A percentile compares a stretch with the other conserved stretches of the same genome.
Conservation (phyloP, 345 rosid species). For the Lepidium africanum region DNA sequence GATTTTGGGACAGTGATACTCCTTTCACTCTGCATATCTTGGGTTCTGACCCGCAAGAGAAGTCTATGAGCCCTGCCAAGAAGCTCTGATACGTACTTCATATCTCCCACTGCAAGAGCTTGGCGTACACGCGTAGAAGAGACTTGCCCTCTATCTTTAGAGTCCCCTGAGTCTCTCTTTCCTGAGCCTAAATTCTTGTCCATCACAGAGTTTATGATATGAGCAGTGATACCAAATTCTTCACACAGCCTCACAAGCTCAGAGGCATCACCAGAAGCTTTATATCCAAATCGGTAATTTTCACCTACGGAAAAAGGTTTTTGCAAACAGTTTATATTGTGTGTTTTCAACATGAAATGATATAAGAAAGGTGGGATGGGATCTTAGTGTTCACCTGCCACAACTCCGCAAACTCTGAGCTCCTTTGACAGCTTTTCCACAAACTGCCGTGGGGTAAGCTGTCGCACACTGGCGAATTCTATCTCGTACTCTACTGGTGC, state of each 20-base stretch:
- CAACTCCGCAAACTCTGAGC: conserved; percentile 70
- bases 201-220: conserved; percentile 78
- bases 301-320: conserved; percentile 43
- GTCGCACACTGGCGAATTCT: conserved; percentile 71
- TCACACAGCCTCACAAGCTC: conserved; percentile 63
- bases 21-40: conserved; percentile 19
- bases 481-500: conserved; percentile 59
- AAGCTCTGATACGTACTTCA: conserved; percentile 73
- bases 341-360: neutral
- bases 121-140: conserved; percentile 93
- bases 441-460: conserved; percentile 72
- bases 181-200: conserved; percentile 54
- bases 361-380: neutral
- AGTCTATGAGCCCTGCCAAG: conserved; percentile 83
- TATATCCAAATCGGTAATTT: conserved; percentile 88
- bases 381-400: conserved; percentile 55
- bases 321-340: neutral
- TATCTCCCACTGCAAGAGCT: conserved; percentile 74
- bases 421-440: conserved; percentile 86
- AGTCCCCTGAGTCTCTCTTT: conserved; percentile 31
- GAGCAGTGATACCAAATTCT: conserved; percentile 60
- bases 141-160: conserved; percentile 83
- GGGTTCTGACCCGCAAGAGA: conserved; percentile 33
- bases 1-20: conserved; percentile 51
- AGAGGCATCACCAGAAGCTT: conserved; percentile 80